Base-by-base conservation (phyloP, 2,329 filamentous ascomycete genomes). In the Penicillium thymicola region DNA sequence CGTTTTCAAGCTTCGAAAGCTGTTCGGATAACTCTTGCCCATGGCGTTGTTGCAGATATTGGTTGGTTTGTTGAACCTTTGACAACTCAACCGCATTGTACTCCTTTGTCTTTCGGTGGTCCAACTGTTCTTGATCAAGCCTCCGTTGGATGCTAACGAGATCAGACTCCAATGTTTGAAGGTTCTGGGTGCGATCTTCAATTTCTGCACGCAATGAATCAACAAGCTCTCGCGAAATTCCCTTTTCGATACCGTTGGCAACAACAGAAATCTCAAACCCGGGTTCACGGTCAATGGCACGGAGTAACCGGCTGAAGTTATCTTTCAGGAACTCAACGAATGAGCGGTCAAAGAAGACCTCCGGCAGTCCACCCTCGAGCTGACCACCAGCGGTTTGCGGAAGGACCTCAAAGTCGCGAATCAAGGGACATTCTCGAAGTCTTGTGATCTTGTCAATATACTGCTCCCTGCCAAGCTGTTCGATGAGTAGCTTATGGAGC, bases 311-410 rank as follows among this genome's bases (percentile, higher is more conserved):
- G 67, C 89, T 93, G 70, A 95, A 97, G 70, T 96, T 96, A 68
- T 97, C 92, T 69, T 97, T 97, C 67, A 97, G 85, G 67, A 97
- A 96, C 58, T 97, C 90, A 54, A 99, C 86, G 72, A 97, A 97
- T 0, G 84, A 84, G 45, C 85, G 82, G 65, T 96, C 92, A 61
- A 97, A 94, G 70, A 86, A 95, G 0, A 96, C 89, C 49, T 92
- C 87, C 0, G 92, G 89, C 8, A 92, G 72, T 64, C 75, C 83
- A 72, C 80, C 78, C 53, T 78, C 66, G 74, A 82, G 46, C 65
- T 77, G 60, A 68, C 76, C 76, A 61, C 82, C 81, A 8, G 85
- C 75, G 59, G 84, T 89, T 65, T 92, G 90, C 2, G 89, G 86
- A 10, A 89, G 79, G 23, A 97, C 89, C 67, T 97, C 94, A 65